Base-by-base conservation (phyloP, 2,329 filamentous ascomycete genomes). In the Herpotrichia juniperi region DNA sequence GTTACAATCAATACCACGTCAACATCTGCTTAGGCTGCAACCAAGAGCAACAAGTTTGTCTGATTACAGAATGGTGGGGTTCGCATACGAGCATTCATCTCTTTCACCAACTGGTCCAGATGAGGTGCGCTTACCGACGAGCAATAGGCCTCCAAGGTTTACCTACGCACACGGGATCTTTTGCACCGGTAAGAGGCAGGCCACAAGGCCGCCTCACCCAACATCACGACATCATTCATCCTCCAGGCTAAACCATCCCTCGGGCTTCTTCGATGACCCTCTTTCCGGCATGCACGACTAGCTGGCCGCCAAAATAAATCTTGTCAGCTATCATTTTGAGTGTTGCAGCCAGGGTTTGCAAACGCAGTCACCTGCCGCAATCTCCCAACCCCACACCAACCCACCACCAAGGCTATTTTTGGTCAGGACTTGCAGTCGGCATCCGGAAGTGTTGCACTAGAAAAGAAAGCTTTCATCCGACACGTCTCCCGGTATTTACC, bases 211-310 rank as follows among this genome's bases (percentile, higher is more conserved):
- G 50, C 56, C 53, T 51, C 42, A 51, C 16, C 56, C 53, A 54
- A 57, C 56, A 52, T 37, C 37, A 46, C 26, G 25, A 17, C 26
- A 11, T 37, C 28, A 31, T 6, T 4, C 17, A 44, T 51, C 49
- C 40, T 39, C 50, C 50, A 57, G 54, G 50, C 57, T 59, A 59
- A 55, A 57, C 57, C 49, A 46, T 54, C 32, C 34, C 48, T 35
- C 19, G 42, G 34, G 39, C 31, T 17, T 25, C 16, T 11, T 32
- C 49, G 50, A 21, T 37, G 44, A 53, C 51, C 44, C 16, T 16
- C 37, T 43, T 28, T 50, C 9, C 32, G 37, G 21, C 45, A 48
- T 46, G 43, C 49, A 40, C 42, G 14, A 17, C 46, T 45, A 28
- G 44, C 46, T 56, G 40, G 47, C 46, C 53, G 30, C 47, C 31